Base-by-base conservation (phyloP, 2,329 filamentous ascomycete genomes). In the Cladophialophora yegresii region DNA sequence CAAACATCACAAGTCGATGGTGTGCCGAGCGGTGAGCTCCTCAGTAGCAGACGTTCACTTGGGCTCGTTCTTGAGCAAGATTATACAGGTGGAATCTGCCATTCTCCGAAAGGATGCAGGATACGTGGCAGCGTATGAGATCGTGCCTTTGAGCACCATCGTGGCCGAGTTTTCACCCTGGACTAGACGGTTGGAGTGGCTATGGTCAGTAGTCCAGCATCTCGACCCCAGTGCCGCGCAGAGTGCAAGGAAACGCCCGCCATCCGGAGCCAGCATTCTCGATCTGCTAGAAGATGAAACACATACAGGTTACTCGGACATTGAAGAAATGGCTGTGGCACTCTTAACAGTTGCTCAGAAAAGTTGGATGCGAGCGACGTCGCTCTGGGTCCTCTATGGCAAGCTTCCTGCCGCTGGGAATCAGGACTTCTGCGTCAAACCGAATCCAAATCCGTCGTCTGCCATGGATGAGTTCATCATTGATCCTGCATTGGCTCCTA, bases 371-470 rank as follows among this genome's bases (percentile, higher is more conserved):
- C 90, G 92, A 75, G 92, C 96, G 73, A 83, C 96, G 10, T 90
- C 92, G 3, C 90, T 90, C 28, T 99, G 93, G 93, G 83, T 98
- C 8, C 78, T 98, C 13, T 96, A 96, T 75, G 95, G 95, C 4
- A 87, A 89, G 57, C 78, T 96, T 63, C 93, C 93, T 0, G 84
- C 83, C 13, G 88, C 91, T 74, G 92, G 91, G 2, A 84, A 83
- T 4, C 83, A 85, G n/a, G 93, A 98, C 76, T 98, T 98, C 75
- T 96, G 96, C 74, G 86, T 98, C 33, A 84, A 84, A 32, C 70
- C 67, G 40, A 73, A 82, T 55, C 74, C 75, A 28, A 72, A 75
- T 47, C 71, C 77, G 60, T 69, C 75, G 50, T 73, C 79, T 65
- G 36, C 70, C 26, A 68, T 74, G 61, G 72, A 76, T 69, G 73